phyloP scores from a whole-genome alignment of 176 grass and related monocot genomes.

The Musa acuminata region DNA sequence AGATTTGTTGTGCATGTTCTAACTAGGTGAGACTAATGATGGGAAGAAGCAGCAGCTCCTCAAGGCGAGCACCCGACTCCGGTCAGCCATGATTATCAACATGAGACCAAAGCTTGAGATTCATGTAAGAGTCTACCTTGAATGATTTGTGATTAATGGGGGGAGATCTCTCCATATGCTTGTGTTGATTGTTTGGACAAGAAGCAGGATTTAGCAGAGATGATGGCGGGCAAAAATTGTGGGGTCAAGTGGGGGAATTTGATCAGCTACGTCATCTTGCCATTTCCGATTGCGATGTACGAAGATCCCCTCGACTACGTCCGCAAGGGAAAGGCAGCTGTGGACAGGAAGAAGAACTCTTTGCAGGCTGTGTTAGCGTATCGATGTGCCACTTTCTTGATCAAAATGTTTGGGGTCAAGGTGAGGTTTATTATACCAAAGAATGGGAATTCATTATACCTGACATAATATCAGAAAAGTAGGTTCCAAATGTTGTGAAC shows the following conservation, averaged over 20 bases:
- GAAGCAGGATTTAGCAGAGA: slow-evolving; percentile 11
- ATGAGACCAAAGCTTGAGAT: slow-evolving; percentile 56
- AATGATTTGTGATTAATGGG: neutral
- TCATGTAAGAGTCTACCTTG: slow-evolving; percentile 35
- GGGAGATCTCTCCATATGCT: neutral
- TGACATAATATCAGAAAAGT: no score
- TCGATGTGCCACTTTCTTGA: neutral
- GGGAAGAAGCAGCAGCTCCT: slow-evolving; percentile 9
- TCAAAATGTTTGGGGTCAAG: slow-evolving; percentile 11
- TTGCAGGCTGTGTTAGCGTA: neutral
- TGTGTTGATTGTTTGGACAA: neutral
- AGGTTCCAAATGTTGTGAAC: no score
- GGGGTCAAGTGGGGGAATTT: slow-evolving; percentile 15
- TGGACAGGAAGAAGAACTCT: slow-evolving; percentile 11
- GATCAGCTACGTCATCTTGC: slow-evolving; percentile 1
- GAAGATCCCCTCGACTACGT: slow-evolving; percentile 5
- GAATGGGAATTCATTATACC: neutral
- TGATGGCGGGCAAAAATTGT: slow-evolving; percentile 11
- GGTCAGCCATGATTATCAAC: slow-evolving; percentile 75
- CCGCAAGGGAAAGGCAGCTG: slow-evolving; percentile 7
- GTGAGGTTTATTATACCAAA: neutral
- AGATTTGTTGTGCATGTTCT: neutral
- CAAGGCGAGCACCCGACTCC: slow-evolving; percentile 28
- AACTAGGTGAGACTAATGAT: slow-evolving; percentile 25
- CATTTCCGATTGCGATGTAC: slow-evolving; percentile 3